These are phyloP conservation scores for Sugiyamaella pinicola DNA, from an alignment of 1,139 yeast species.

Conservation along the genomic window DNA sequence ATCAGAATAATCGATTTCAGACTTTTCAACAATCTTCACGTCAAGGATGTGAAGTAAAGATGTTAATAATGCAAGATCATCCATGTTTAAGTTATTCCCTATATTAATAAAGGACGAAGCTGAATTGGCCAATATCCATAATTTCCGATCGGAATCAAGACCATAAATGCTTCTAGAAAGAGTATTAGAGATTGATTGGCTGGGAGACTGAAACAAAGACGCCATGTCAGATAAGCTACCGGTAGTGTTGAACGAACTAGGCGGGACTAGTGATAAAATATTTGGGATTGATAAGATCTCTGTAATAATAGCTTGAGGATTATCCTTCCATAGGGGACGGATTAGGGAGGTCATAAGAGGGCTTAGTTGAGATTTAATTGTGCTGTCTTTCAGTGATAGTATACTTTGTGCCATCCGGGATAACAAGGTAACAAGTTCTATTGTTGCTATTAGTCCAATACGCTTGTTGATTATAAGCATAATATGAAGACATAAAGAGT, in stretches of 20 bases:
- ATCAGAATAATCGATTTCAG: slow-evolving; percentile 5
- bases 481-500: not conserved
- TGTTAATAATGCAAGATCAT: not conserved
- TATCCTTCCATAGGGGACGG: not conserved
- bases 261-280: not conserved
- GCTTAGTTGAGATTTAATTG: not conserved
- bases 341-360: slow-evolving; percentile 1
- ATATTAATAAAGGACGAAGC: not conserved
- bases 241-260: not conserved
- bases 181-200: not conserved
- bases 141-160: slow-evolving; percentile 8
- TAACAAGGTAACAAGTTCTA: not conserved
- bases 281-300: slow-evolving; percentile 14
- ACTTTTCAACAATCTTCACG: slow-evolving; percentile 11
- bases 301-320: slow-evolving; percentile 2
- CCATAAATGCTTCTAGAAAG: not conserved
- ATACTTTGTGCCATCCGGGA: not conserved
- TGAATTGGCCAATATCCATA: slow-evolving; percentile 17
- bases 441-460: not conserved
- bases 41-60: slow-evolving; percentile 6
- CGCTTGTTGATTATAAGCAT: not conserved
- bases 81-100: not conserved
- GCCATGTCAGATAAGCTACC: not conserved
- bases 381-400: not conserved
- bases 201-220: not conserved